These are phyloP conservation scores for Sordariomycetes sp. DNA, from an alignment of 2,329 filamentous ascomycete genomes.

Conservation along the genomic window DNA sequence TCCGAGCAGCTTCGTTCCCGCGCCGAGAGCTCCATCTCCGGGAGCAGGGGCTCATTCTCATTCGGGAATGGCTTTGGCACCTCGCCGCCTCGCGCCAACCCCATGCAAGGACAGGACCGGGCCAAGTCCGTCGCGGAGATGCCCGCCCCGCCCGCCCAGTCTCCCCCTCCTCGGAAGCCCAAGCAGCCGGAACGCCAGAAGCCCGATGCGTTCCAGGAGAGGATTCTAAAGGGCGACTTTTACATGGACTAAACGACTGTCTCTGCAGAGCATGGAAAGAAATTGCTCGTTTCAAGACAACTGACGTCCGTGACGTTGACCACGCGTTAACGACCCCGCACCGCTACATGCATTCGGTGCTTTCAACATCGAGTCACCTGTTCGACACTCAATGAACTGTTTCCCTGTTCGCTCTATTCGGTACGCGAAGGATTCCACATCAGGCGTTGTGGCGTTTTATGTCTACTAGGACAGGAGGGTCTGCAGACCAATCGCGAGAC, in stretches of 20 bases:
- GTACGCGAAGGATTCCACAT: background rate
- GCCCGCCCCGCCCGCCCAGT: slow-evolving; percentile 40
- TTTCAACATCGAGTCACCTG: background rate
- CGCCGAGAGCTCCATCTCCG: slow-evolving; percentile 65
- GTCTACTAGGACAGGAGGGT: background rate
- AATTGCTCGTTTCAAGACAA: background rate
- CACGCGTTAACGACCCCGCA: background rate
- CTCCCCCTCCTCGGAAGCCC: slow-evolving; percentile 26
- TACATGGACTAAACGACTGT: slow-evolving; percentile 70
- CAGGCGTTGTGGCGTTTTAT: background rate
- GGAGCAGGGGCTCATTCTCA: slow-evolving; percentile 43
- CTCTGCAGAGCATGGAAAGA: background rate
- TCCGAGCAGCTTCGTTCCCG: slow-evolving; percentile 88
- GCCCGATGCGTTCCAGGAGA: slow-evolving; percentile 91
- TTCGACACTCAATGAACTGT: background rate
- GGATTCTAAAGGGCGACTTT: slow-evolving; percentile 94
- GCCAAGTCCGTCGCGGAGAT: slow-evolving; percentile 58
- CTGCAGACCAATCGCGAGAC: background rate
- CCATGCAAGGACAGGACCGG: slow-evolving; percentile 39
- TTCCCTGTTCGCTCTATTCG: background rate
- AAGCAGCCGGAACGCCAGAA: slow-evolving; percentile 43
- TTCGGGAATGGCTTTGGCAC: slow-evolving; percentile 30
- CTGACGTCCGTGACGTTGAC: background rate
- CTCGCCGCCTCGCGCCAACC: slow-evolving; percentile 27
- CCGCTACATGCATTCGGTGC: background rate